Evolutionary conservation across 108 stramenopile genomes (phyloP).

Genomic region (Skeletonema potamos): DNA sequence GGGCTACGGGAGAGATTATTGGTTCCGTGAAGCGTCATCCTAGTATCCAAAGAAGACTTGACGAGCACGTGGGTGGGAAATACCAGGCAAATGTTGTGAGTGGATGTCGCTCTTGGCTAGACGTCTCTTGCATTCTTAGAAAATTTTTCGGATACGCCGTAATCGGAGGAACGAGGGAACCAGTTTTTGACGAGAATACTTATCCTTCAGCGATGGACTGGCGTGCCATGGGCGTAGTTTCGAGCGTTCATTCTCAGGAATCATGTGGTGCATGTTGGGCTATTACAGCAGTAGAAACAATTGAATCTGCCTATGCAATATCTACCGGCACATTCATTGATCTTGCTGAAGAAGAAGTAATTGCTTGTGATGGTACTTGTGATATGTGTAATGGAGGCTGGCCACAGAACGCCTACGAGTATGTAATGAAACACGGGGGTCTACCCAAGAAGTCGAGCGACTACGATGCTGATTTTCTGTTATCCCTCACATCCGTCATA

Average conservation of each 20-base stretch:
- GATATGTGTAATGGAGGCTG: slow-evolving; percentile 86
- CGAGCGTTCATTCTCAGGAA: slow-evolving; percentile 66
- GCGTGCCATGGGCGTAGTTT: slow-evolving; percentile 79
- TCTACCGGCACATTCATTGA: slow-evolving; percentile 62
- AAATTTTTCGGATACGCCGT: slow-evolving; percentile 64
- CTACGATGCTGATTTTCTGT: slow-evolving; percentile 72
- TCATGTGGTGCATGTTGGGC: slow-evolving; percentile 92
- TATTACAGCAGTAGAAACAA: slow-evolving; percentile 84
- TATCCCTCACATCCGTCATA: slow-evolving; percentile 56
- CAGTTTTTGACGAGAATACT: slow-evolving; percentile 43
- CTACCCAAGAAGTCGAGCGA: slow-evolving; percentile 52
- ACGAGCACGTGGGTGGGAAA: slow-evolving; percentile 14
- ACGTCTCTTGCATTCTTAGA: slow-evolving; percentile 71
- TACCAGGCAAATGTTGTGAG: slow-evolving; percentile 29
- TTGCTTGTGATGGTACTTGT: slow-evolving; percentile 35
- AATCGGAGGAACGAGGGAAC: slow-evolving; percentile 67
- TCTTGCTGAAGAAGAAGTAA: slow-evolving; percentile 71
- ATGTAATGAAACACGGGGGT: slow-evolving; percentile 78
- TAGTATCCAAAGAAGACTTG: slow-evolving; percentile 34
- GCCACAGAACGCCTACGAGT: slow-evolving; percentile 90
- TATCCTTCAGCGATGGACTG: slow-evolving; percentile 72
- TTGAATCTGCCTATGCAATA: slow-evolving; percentile 79
- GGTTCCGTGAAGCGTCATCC: slow-evolving; percentile 34
- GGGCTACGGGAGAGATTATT: slow-evolving; percentile 8
- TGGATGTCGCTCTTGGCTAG: slow-evolving; percentile 63